Base-by-base conservation (phyloP, 2,329 filamentous ascomycete species). In the Magnaporthiopsis incrustans region DNA sequence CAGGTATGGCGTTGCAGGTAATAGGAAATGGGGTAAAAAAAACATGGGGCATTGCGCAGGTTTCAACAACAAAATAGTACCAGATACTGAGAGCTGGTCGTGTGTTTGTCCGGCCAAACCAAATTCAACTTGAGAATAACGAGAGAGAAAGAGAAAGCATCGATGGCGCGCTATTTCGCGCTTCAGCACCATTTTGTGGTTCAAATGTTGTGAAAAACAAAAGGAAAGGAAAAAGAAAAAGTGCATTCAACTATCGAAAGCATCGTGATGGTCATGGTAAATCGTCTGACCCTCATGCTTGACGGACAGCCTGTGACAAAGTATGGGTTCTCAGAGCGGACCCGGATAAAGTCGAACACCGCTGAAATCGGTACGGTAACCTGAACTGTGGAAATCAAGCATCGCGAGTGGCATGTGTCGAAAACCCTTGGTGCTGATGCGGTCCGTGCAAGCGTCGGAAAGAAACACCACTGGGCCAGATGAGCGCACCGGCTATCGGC, bases 101-200 rank as follows among this genome's bases (percentile, higher is more conserved):
- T 22, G 18, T 53, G 18, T 53, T 2, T 25, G 44, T 53, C 64
- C 64, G 61, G 63, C 64, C 59, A 65, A 63, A 67, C 67, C 66
- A 68, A 74, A 73, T 73, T 73, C 72, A 74, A 74, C 72, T 73
- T 72, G 26, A 58, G 57, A 58, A 53, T 53, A 53, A 25, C 18
- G 44, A 25, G 44, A 53, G n/a, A 53, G 44, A 22, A 53, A n/a
- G 4, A 30, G 44, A 53, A 53, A 53, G 44, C 44, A 53, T 53
- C 44, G 44, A n/a, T 53, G 22, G 22, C 44, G 44, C 44, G 22
- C 44, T 7, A 8, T n/a, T 53, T 53, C 2, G 44, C 44, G 44
- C n/a, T 10, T 53, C 22, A 53, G n/a, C n/a, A n/a, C 8, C 44
- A 53, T 25, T n/a, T 53, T 53, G 44, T 25, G 18, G 2, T 10